Evolutionary conservation across 305 asterid species (phyloP).

Genomic region (Solanum hybrid): DNA sequence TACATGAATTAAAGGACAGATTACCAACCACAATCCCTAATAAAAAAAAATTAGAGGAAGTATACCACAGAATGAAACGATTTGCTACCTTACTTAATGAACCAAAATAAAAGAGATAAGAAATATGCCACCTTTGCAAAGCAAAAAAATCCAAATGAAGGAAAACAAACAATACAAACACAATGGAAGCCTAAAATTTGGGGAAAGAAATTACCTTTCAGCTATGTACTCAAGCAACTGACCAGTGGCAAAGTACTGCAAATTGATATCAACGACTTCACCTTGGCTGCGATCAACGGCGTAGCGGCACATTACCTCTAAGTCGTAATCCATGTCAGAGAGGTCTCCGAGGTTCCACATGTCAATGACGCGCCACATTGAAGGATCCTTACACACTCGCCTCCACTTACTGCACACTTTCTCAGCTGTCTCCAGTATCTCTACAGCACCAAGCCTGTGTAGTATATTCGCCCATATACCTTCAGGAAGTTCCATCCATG

Average conservation of each 20-base stretch:
- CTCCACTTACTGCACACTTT: no score
- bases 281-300: no score
- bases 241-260: conserved; percentile 17
- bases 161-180: background rate
- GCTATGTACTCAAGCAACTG: background rate
- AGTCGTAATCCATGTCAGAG: no score
- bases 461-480: no score
- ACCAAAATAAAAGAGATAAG: no score
- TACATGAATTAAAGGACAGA: background rate
- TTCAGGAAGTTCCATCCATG: no score
- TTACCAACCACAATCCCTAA: conserved; percentile 6
- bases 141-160: background rate
- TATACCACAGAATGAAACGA: background rate
- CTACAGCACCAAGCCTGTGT: no score
- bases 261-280: conserved; percentile 9
- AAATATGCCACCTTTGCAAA: background rate
- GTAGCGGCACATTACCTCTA: no score
- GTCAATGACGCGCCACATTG: no score
- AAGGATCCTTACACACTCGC: no score
- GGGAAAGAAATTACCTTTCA: background rate
- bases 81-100: background rate
- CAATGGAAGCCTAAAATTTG: background rate
- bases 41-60: background rate
- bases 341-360: no score
- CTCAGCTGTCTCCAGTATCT: no score